These are phyloP conservation scores for Leishmania guyanensis DNA, from an alignment of 208 protist species.

Conservation along the genomic window DNA sequence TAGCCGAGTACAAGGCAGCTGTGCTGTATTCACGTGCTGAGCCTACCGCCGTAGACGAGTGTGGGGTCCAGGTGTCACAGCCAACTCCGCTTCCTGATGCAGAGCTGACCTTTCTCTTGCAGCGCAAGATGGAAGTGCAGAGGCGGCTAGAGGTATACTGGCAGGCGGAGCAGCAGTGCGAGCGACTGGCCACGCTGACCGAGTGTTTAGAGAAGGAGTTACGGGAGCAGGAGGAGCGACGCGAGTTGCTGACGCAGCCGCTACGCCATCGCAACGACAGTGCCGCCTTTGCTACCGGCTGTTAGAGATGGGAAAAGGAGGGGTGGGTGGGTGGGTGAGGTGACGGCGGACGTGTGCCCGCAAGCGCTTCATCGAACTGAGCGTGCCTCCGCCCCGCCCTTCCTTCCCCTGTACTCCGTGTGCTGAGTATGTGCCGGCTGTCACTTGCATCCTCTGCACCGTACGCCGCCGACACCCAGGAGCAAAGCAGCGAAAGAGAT, in stretches of 20 bases:
- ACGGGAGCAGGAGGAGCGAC: slow-evolving; percentile 14
- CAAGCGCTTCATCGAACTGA: not conserved
- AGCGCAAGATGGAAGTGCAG: slow-evolving; percentile 35
- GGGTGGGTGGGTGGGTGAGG: not conserved
- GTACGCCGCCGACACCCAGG: too few species aligned
- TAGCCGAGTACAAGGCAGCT: slow-evolving; percentile 15
- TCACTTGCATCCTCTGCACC: too few species aligned
- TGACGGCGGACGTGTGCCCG: not conserved
- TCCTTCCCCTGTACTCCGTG: not conserved
- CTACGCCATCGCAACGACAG: not conserved
- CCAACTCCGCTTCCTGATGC: slow-evolving; percentile 1
- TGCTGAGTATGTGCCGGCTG: too few species aligned
- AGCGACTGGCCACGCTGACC: slow-evolving; percentile 42
- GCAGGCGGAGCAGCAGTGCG: slow-evolving; percentile 49
- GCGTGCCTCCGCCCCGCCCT: not conserved
- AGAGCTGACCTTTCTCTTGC: slow-evolving; percentile 20
- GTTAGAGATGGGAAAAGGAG: not conserved
- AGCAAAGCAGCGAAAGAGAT: not conserved
- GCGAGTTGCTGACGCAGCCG: not conserved
- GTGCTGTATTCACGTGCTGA: not conserved
- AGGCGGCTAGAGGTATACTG: slow-evolving; percentile 9
- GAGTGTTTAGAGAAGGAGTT: slow-evolving; percentile 25
- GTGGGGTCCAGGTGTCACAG: not conserved
- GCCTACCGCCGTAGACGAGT: not conserved
- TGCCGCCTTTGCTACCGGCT: not conserved